phyloP scores from a whole-genome alignment of 208 protist species.

The Borovskyia barvae region DNA sequence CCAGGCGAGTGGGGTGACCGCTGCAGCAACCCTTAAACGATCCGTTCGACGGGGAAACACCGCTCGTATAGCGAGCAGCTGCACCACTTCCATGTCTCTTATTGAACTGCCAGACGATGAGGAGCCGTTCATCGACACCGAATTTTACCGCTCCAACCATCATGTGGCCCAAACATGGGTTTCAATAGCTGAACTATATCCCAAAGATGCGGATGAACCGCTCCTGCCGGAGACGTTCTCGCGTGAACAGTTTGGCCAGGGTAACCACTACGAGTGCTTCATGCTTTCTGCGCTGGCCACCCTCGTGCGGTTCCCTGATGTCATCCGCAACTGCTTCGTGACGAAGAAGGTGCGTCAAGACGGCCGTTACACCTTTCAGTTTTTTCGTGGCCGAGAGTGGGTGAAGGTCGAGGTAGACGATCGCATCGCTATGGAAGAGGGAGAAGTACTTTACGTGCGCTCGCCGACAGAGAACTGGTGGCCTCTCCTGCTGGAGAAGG shows the following conservation, averaged over 20 bases:
- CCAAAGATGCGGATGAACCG: slow-evolving; percentile 39
- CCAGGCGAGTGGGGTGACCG: no score
- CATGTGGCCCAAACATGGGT: slow-evolving; percentile 58
- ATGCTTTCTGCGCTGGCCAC: slow-evolving; percentile 70
- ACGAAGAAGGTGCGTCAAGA: slow-evolving; percentile 76
- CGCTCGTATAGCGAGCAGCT: no score
- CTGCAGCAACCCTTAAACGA: no score
- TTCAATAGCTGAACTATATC: slow-evolving; percentile 65
- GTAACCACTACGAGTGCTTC: slow-evolving; percentile 85
- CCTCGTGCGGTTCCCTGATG: slow-evolving; percentile 62
- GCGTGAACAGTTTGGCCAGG: slow-evolving; percentile 73
- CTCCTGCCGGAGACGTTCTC: slow-evolving; percentile 63
- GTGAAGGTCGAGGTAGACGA: slow-evolving; percentile 85
- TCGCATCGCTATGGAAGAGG: slow-evolving; percentile 51
- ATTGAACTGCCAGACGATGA: slow-evolving; percentile 46
- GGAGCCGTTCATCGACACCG: slow-evolving; percentile 57
- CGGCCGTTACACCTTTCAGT: slow-evolving; percentile 84
- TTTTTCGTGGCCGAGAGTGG: slow-evolving; percentile 74
- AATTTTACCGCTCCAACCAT: slow-evolving; percentile 58
- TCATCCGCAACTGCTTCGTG: slow-evolving; percentile 82
- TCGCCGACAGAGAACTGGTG: slow-evolving; percentile 79
- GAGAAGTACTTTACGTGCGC: slow-evolving; percentile 57
- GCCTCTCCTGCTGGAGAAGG: slow-evolving; percentile 88
- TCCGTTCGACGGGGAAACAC: no score
- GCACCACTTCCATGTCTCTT: slow-evolving; percentile 1